Evolutionary conservation across 768 basidiomycete species (phyloP).

Genomic region (Russula griseocarnosa): DNA sequence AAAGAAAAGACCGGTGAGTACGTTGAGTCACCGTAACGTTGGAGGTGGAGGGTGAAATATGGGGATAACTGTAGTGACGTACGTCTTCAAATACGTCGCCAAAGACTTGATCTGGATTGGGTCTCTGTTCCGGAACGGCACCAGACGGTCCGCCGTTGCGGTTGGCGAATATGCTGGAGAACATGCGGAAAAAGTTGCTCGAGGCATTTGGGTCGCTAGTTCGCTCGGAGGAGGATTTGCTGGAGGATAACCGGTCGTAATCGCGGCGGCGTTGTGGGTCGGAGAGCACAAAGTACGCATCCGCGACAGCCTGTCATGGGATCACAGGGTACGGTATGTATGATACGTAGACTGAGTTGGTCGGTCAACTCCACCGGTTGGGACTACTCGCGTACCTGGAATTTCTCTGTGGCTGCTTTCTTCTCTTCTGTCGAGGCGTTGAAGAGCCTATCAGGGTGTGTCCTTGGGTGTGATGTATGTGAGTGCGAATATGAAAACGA

Average conservation of each 20-base stretch:
- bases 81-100: constrained; percentile 92
- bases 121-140: constrained; percentile 43
- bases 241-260: constrained; percentile 65
- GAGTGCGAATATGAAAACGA: neutral
- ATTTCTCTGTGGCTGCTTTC: constrained; percentile 72
- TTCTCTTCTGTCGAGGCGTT: constrained; percentile 70
- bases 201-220: constrained; percentile 65
- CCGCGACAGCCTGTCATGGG: constrained; percentile 66
- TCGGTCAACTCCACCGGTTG: neutral
- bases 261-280: constrained; percentile 68
- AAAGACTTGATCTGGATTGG: constrained; percentile 78
- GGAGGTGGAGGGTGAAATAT: neutral
- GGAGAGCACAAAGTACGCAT: constrained; percentile 91
- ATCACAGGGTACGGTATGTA: neutral
- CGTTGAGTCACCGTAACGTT: neutral
- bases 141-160: constrained; percentile 28
- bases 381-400: constrained; percentile 52
- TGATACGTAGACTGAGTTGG: neutral
- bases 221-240: constrained; percentile 47
- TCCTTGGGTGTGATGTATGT: constrained; percentile 44
- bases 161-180: constrained; percentile 62
- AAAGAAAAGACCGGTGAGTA: too few relatives aligned
- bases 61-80: constrained; percentile 28
- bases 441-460: constrained; percentile 81
- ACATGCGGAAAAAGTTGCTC: constrained; percentile 70